Conservation (phyloP, 331 rosid genomes). For the Cydonia oblonga region DNA sequence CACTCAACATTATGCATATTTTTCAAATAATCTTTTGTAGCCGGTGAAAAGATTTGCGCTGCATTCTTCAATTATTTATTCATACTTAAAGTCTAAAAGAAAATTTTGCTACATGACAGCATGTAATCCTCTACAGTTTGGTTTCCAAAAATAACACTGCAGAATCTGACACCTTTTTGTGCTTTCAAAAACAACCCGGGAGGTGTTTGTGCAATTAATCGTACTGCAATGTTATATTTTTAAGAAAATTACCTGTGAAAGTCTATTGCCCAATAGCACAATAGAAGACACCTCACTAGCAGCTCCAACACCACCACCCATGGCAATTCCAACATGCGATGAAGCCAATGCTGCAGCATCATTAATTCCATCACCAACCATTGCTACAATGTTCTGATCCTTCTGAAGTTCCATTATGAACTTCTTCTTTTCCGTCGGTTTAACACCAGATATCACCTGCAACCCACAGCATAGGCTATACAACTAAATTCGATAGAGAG, state of each 20-base stretch:
- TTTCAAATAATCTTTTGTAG: not conserved
- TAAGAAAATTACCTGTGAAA: conserved; percentile 57
- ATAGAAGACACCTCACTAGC: conserved; percentile 98
- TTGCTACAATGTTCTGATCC: conserved; percentile 61
- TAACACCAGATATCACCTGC: conserved; percentile 80
- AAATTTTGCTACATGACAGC: not conserved
- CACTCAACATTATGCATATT: not conserved
- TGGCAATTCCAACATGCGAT: conserved; percentile 82
- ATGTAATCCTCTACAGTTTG: not conserved
- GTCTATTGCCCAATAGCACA: conserved; percentile 84
- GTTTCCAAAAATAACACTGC: too few species aligned
- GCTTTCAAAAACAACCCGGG: too few species aligned
- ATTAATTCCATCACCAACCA: conserved; percentile 98
- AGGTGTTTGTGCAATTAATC: not conserved
- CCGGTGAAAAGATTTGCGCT: not conserved
- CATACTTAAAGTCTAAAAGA: not conserved
- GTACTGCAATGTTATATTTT: not conserved
- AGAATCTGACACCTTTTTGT: too few species aligned
- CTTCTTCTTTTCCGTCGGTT: conserved; percentile 68
- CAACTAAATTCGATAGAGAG: not conserved
- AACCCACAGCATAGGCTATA: conserved; percentile 4
- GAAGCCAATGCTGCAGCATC: conserved; percentile 95
- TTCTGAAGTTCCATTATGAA: conserved; percentile 63
- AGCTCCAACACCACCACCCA: conserved; percentile 98
- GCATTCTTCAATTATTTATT: not conserved